Evolutionary conservation across 1,284 basidiomycete species (phyloP), one percentile per base, ranked within the genome.

Genomic region (Clitocybe nebularis): DNA sequence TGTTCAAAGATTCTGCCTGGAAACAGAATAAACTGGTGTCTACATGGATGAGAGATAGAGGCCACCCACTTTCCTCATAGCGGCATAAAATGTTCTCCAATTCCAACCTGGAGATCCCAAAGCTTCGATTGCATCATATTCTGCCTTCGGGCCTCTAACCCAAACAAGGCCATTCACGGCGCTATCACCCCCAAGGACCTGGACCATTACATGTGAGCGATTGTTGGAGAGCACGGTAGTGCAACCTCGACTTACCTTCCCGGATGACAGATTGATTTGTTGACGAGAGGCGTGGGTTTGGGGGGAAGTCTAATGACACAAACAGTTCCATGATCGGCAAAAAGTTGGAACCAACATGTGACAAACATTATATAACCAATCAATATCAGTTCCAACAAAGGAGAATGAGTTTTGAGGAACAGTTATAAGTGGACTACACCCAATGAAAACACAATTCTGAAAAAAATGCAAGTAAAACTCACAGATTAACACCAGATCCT

Each of bases 101-200:
- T 53, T 50, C 51, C 51, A 53, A 20, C 41, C 60, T 5, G 54
- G 50, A 24, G 56, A 58, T 5, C 63, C 63, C 25, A 66, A 44
- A 26, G 48, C 50, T 44, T 62, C 61, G 26, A 57, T 52, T 3
- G 59, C 61, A 36, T 66, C 58, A 40, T 61, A 60, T 39, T 67
- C 65, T 14, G 54, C 48, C 26, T 55, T 55, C 23, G 60, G 51
- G 5, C 62, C 61, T 26, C 63, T 59, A 39, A 55, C 55, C 65
- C 65, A 67, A 14, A 56, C 57, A 20, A 64, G 55, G 37, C 62
- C 63, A 41, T 66, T 66, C 36, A 65, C 55, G 13, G 56, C 57
- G 26, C 58, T 60, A 32, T 55, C 61, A 9, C 65, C 65, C 37
- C 65, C 64, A 41, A 57, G 49, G 32, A 55, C 41, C 57, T 56